Percentiles rank a stretch among this genome's conserved stretches.
Conservation (phyloP, 106 monocot species). For the Amphibolis antarctica region DNA sequence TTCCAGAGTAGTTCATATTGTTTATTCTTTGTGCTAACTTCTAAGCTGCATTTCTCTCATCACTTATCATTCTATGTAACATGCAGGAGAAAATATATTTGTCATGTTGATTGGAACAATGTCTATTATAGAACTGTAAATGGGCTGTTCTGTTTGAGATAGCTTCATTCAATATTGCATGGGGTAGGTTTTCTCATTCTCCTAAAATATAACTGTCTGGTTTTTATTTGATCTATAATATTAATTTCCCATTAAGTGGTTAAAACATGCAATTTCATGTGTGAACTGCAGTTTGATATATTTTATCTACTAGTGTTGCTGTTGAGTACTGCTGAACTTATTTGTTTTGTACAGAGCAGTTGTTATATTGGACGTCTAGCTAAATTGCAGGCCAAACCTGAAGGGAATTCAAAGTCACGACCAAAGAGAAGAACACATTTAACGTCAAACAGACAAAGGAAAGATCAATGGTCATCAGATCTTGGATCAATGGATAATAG, state of each 20-base stretch:
- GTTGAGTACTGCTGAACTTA: neutral
- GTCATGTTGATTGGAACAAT: no score
- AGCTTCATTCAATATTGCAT: neutral
- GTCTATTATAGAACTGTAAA: neutral
- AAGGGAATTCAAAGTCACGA: neutral
- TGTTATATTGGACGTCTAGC: neutral
- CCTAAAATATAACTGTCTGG: neutral
- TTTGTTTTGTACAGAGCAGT: conserved; percentile 4
- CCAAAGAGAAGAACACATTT: neutral
- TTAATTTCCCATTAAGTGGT: neutral
- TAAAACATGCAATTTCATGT: neutral
- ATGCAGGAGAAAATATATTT: no score
- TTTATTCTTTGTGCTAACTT: no score
- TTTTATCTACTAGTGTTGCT: neutral
- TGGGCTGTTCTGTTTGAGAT: neutral
- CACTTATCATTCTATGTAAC: no score
- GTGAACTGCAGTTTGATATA: neutral
- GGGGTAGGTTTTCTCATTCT: neutral
- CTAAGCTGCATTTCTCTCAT: no score
- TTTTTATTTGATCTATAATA: neutral
- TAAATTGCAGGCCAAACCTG: neutral
- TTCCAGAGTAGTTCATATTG: no score
- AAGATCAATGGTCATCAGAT: conserved; percentile 1
- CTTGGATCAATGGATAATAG: conserved; percentile 4
- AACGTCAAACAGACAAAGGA: neutral